phyloP scores from a whole-genome alignment of 805 yeast species.

The Candida germanica region DNA sequence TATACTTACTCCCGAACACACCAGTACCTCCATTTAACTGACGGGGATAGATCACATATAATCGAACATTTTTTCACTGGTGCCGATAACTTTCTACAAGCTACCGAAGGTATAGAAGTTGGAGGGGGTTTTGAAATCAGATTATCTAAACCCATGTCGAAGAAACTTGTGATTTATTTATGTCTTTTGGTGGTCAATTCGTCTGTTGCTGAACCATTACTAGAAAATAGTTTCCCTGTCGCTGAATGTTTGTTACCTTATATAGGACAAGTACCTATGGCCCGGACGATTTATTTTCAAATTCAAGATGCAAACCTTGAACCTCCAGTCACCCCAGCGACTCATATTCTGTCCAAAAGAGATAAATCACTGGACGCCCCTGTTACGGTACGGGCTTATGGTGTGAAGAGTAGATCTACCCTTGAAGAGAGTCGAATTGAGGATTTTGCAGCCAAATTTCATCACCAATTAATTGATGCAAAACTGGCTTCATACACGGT shows the following conservation, averaged over 20 bases:
- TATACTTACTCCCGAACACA: slow-evolving; percentile 11
- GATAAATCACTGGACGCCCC: slow-evolving; percentile 2
- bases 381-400: no score
- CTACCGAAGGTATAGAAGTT: slow-evolving; percentile 29
- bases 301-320: not conserved
- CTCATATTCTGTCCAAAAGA: not conserved
- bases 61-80: slow-evolving; percentile 68
- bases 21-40: not conserved
- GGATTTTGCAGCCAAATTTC: no score
- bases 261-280: slow-evolving; percentile 9
- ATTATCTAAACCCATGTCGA: slow-evolving; percentile 31
- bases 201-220: not conserved
- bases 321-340: slow-evolving; percentile 2
- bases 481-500: no score
- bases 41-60: slow-evolving; percentile 56
- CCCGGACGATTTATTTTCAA: slow-evolving; percentile 10
- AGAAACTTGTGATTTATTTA: slow-evolving; percentile 48
- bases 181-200: slow-evolving; percentile 53
- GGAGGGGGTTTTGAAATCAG: slow-evolving; percentile 27
- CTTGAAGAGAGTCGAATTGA: no score
- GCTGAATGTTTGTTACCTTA: slow-evolving; percentile 8
- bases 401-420: no score
- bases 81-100: slow-evolving; percentile 31
- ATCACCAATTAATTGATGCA: no score
- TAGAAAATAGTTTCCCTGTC: slow-evolving; percentile 1